Base-by-base conservation (phyloP, 2,329 filamentous ascomycete species). In the Hypoxylon sp. region DNA sequence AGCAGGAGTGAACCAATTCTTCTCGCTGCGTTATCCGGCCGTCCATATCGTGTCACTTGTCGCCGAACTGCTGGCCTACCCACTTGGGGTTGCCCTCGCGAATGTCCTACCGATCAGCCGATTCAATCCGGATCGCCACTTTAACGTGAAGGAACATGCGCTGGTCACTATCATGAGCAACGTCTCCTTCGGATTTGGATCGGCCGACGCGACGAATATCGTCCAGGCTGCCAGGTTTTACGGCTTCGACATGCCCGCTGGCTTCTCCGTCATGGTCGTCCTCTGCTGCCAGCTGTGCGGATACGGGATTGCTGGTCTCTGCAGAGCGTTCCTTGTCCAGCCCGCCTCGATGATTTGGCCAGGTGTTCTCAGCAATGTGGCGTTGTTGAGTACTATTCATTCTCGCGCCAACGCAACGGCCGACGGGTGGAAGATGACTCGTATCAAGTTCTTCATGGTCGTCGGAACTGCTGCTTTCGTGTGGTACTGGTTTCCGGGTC, bases 261-360 rank as follows among this genome's bases (percentile, higher is more conserved):
- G 61, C 5, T 63, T 64, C 35, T 60, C 59, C 0, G 45, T 65
- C 19, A 27, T 65, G 43, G 62, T 60, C 4, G 63, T 62, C 25
- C 34, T 64, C 12, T 64, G 62, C 44, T 64, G 62, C 36, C 63
- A 65, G 41, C 45, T 65, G 5, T 59, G 54, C 48, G 78, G 79
- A 2, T 78, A 79, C 41, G 77, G 76, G 4, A 63, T 80, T 23
- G 77, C 78, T 0, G 77, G 77, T 3, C 64, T 79, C 38, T 69
- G 69, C 13, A 65, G 72, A 7, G 69, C 71, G 1, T 73, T 76
- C 59, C 71, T 82, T 0, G 69, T 77, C 3, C 67, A 72, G 19
- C 79, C 76, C 0, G 71, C 75, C 2, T 69, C 71, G 1, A 75
- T 81, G 67, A 69, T 81, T n/a, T 82, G 79, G 78, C 79, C 79